Conservation (phyloP, 495 filamentous ascomycete genomes). For the Penicillium ochrochloron region DNA sequence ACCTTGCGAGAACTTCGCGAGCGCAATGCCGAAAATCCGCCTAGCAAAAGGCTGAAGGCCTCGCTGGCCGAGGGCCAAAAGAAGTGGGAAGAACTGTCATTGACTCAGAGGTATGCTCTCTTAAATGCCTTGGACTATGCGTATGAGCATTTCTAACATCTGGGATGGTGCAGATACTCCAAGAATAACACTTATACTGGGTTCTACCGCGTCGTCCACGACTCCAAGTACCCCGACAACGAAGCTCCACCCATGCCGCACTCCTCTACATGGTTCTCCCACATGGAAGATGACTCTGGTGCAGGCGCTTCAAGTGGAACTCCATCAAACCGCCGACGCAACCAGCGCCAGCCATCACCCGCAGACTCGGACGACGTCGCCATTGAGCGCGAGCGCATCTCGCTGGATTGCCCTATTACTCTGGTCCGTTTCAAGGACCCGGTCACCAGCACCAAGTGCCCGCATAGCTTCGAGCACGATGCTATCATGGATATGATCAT, state of each 20-base stretch:
- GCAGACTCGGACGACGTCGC: constrained; percentile 72
- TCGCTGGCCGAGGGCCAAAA: constrained; percentile 31
- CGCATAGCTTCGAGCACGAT: constrained; percentile 78
- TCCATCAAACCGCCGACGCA: constrained; percentile 21
- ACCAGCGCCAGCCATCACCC: constrained; percentile 35
- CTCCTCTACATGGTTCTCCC: constrained; percentile 72
- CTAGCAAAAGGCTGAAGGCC: constrained; percentile 34
- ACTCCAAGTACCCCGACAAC: constrained; percentile 68
- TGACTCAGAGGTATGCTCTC: constrained; percentile 43
- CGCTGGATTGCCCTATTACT: constrained; percentile 82
- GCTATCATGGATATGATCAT: constrained; percentile 71
- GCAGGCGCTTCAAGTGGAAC: constrained; percentile 7
- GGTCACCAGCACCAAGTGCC: constrained; percentile 74
- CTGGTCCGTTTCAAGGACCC: constrained; percentile 74
- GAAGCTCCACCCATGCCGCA: constrained; percentile 67
- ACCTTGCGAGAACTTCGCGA: constrained; percentile 29
- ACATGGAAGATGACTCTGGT: constrained; percentile 47
- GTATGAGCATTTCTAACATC: neutral
- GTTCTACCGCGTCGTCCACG: constrained; percentile 79
- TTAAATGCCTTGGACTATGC: neutral
- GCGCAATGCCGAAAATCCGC: constrained; percentile 29
- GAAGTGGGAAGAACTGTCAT: constrained; percentile 41
- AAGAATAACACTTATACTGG: constrained; percentile 75
- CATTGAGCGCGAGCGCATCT: constrained; percentile 69
- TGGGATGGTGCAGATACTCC: constrained; percentile 58